A percentile compares a stretch with the other conserved stretches of the same genome.
These are phyloP conservation scores for Penicillium macrosclerotiorum DNA, from an alignment of 495 filamentous ascomycete genomes.

Conservation along the genomic window DNA sequence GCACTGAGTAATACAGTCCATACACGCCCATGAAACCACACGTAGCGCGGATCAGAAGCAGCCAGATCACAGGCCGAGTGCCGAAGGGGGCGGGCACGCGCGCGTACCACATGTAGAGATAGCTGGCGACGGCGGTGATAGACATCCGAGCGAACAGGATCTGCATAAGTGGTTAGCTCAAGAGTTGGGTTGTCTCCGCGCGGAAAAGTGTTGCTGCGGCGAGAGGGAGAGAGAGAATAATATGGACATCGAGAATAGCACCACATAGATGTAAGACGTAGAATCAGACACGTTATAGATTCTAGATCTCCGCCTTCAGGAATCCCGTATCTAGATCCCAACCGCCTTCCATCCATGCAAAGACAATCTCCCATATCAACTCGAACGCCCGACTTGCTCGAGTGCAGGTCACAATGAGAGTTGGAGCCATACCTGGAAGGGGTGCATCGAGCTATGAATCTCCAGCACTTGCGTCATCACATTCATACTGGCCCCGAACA, in stretches of 20 bases:
- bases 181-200: background rate
- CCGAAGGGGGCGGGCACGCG: slow-evolving; percentile 71
- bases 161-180: slow-evolving; percentile 23
- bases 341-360: too few species aligned
- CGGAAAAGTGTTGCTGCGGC: too few species aligned
- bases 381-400: too few species aligned
- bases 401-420: too few species aligned
- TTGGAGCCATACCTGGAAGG: slow-evolving; percentile 62
- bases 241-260: too few species aligned
- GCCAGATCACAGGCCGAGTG: slow-evolving; percentile 55
- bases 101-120: slow-evolving; percentile 72
- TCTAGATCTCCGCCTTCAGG: too few species aligned
- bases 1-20: slow-evolving; percentile 76
- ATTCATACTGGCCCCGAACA: slow-evolving; percentile 90
- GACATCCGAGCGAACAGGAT: slow-evolving; percentile 84
- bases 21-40: slow-evolving; percentile 86
- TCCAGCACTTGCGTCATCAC: slow-evolving; percentile 77
- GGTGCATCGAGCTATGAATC: slow-evolving; percentile 70
- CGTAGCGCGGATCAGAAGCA: slow-evolving; percentile 68
- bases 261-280: too few species aligned
- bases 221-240: too few species aligned
- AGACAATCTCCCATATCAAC: too few species aligned
- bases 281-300: too few species aligned
- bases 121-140: slow-evolving; percentile 66
- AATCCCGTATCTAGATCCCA: background rate